Percentiles rank a stretch among this genome's conserved stretches.
Conservation (phyloP, 176 grass and related monocot genomes). For the Oryza longistaminata region DNA sequence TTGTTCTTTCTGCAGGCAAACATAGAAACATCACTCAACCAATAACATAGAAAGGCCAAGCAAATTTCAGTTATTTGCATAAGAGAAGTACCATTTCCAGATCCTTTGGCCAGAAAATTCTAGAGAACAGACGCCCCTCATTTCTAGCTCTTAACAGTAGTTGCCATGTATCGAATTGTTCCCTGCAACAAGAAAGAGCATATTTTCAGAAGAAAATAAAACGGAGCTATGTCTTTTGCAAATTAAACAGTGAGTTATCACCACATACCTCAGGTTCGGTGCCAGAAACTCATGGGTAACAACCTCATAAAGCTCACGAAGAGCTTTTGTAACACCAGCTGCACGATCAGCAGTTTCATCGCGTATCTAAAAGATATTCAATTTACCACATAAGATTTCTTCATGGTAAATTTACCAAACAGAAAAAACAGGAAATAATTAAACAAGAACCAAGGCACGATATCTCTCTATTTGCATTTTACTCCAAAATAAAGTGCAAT, state of each 20-base stretch:
- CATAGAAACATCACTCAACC: not conserved
- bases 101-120: constrained; percentile 77
- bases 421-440: constrained; percentile 25
- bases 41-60: not conserved
- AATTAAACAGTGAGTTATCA: not conserved
- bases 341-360: constrained; percentile 74
- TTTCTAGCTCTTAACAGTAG: constrained; percentile 73
- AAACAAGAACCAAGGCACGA: not conserved
- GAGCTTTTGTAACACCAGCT: constrained; percentile 79
- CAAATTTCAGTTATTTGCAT: not conserved
- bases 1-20: constrained; percentile 71
- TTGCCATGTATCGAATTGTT: constrained; percentile 88
- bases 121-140: constrained; percentile 75
- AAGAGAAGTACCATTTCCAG: constrained; percentile 65
- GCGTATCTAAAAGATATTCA: constrained; percentile 57
- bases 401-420: constrained; percentile 5
- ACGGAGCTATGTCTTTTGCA: constrained; percentile 8
- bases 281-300: constrained; percentile 85
- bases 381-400: constrained; percentile 13
- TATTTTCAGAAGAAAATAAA: constrained; percentile 21
- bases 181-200: constrained; percentile 53
- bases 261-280: constrained; percentile 59
- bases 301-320: constrained; percentile 77
- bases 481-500: not conserved
- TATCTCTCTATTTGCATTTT: not conserved